These are phyloP conservation scores for Aegilops umbellulata DNA, from an alignment of 176 grass and related monocot species.

Conservation along the genomic window DNA sequence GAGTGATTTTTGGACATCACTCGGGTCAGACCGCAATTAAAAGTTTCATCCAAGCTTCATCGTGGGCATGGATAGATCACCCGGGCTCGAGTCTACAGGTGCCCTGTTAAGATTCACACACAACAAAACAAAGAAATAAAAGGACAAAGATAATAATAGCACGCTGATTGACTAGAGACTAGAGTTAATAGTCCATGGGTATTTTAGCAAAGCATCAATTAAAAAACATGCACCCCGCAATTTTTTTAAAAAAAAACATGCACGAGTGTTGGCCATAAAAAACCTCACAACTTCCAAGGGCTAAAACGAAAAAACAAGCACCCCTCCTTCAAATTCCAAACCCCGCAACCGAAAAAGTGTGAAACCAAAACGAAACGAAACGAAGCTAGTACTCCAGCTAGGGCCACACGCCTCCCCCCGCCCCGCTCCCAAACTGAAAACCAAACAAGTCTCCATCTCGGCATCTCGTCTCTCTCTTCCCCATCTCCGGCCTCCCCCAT, in stretches of 20 bases:
- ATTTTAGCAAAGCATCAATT: not conserved
- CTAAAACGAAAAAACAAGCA: not conserved
- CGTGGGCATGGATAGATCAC: too few relatives aligned
- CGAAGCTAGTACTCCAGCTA: not conserved
- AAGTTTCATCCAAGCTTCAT: too few relatives aligned
- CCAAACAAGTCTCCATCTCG: constrained; percentile 30
- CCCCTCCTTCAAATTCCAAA: constrained; percentile 23
- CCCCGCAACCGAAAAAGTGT: not conserved
- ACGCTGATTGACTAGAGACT: not conserved
- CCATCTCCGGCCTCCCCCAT: constrained; percentile 4
- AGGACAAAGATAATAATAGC: not conserved
- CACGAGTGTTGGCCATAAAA: not conserved
- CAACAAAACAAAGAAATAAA: too few relatives aligned
- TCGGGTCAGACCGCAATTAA: too few relatives aligned
- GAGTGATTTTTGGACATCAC: too few relatives aligned
- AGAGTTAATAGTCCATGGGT: too few relatives aligned
- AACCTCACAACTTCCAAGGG: not conserved
- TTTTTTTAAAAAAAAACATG: not conserved
- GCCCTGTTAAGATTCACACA: too few relatives aligned
- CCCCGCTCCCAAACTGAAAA: constrained; percentile 25
- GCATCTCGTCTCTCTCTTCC: not conserved
- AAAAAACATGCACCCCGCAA: not conserved
- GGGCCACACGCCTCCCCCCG: not conserved
- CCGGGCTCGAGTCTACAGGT: too few relatives aligned
- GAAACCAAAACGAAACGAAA: not conserved